Base-by-base conservation (phyloP, 148 eudicot species). In the Spergularia marina region DNA sequence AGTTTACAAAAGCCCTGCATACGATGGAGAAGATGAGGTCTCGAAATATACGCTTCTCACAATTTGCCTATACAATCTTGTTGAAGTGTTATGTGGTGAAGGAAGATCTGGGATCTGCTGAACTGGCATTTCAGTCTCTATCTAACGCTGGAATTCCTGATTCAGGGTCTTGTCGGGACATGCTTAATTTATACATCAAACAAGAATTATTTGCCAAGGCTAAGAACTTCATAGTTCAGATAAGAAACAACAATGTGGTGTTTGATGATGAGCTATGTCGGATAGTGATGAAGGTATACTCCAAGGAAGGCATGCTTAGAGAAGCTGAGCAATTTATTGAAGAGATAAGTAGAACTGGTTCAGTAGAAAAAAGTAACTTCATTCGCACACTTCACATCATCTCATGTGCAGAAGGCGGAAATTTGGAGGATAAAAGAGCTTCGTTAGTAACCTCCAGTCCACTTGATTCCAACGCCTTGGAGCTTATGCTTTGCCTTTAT, bases 61-160 rank as follows among this genome's bases (percentile, higher is more conserved):
- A 86, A 82, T 88, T 85, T 85, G 81, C 88, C 41, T 84, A 80
- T 41, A 78, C 85, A 53, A 82, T 91, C 54, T 82, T 90, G 79
- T 80, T 91, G 87, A 85, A 86, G 75, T 88, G 95, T 86, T 76
- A 88, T 77, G 81, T 85, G 56, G 65, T 80, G 85, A 89, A 88
- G 77, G 90, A 80, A 68, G 98, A 94, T 80, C 7, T 91, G 71
- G 82, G 73, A 75, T 83, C 89, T 76, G 93, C 95, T 58, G 97
- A 91, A 84, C 75, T 11, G 72, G 73, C 87, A 66, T 94, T 83
- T 79, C 81, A 85, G 70, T 89, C 86, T 84, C 76, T 91, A 76
- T 84, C 85, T 56, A 83, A 82, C 79, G 85, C 85, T 65, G 95
- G 91, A 59, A 68, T 54, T 79, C 90, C 90, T 70, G 94, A 88